Evolutionary conservation across 768 basidiomycete species (phyloP).

Genomic region (Myochromella boudieri): DNA sequence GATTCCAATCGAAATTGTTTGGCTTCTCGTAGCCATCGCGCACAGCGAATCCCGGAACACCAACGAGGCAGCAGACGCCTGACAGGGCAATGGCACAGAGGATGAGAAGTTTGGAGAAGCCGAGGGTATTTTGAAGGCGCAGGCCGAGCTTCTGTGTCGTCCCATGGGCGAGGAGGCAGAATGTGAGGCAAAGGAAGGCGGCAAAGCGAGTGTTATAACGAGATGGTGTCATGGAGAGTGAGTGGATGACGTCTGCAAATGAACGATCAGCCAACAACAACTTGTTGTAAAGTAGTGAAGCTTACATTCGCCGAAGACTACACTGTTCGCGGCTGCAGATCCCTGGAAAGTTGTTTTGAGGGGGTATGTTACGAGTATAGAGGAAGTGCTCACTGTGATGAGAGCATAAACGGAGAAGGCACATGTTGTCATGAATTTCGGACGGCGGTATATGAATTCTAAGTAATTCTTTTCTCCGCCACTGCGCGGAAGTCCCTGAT

Average conservation of each 20-base stretch:
- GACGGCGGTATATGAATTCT: conserved; percentile 65
- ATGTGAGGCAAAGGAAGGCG: conserved; percentile 56
- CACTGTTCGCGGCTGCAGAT: conserved; percentile 55
- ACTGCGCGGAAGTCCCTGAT: conserved; percentile 63
- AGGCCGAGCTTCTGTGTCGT: conserved; percentile 53
- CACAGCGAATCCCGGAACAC: conserved; percentile 49
- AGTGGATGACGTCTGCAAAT: conserved; percentile 60
- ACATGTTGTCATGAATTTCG: conserved; percentile 62
- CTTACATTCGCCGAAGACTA: conserved; percentile 76
- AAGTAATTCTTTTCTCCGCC: conserved; percentile 80
- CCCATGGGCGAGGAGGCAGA: conserved; percentile 58
- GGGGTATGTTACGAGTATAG: not conserved
- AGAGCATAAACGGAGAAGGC: conserved; percentile 58
- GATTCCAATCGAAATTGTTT: conserved; percentile 57
- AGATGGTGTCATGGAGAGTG: conserved; percentile 45
- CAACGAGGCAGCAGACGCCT: conserved; percentile 52
- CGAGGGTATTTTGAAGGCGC: conserved; percentile 62
- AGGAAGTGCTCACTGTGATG: conserved; percentile 43
- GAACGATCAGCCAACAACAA: not conserved
- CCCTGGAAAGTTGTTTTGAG: conserved; percentile 58
- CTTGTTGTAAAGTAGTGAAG: not conserved
- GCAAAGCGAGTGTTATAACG: conserved; percentile 48
- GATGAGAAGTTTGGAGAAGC: conserved; percentile 58
- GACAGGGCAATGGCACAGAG: conserved; percentile 50
- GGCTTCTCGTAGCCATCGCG: conserved; percentile 52